Conservation (phyloP, 495 filamentous ascomycete genomes). For the Neurospora africana region DNA sequence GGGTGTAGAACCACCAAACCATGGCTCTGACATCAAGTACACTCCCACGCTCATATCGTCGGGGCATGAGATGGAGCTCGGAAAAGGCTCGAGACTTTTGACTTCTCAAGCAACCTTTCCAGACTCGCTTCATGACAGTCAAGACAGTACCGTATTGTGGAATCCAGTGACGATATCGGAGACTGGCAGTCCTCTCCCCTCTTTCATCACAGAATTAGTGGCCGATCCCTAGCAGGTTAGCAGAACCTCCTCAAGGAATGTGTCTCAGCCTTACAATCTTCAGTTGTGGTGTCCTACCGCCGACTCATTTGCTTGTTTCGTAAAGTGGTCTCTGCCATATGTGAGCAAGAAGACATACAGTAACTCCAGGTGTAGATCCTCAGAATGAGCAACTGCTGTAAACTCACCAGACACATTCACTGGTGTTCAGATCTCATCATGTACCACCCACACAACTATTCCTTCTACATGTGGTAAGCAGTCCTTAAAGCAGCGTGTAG, state of each 20-base stretch:
- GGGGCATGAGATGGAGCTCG: not conserved
- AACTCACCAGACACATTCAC: not conserved
- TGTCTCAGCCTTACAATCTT: not conserved
- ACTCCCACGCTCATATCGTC: not conserved
- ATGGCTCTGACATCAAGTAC: not conserved
- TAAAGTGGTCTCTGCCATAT: not conserved
- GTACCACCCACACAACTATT: not conserved
- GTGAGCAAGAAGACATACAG: not conserved
- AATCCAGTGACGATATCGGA: not conserved
- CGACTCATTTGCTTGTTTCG: not conserved
- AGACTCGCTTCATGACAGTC: not conserved
- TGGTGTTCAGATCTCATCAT: not conserved
- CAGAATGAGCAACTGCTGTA: not conserved
- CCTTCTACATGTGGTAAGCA: not conserved
- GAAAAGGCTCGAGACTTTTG: not conserved
- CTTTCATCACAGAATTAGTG: not conserved
- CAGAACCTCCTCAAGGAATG: not conserved
- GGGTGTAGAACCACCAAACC: not conserved
- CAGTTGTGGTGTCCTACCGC: not conserved
- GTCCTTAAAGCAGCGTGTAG: not conserved
- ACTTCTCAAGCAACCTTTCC: not conserved
- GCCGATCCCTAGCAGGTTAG: not conserved
- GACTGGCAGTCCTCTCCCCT: not conserved
- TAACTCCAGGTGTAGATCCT: not conserved
- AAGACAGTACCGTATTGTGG: not conserved